Conservation (phyloP, 2,329 filamentous ascomycete genomes). For the Emericellopsis atlantica region DNA sequence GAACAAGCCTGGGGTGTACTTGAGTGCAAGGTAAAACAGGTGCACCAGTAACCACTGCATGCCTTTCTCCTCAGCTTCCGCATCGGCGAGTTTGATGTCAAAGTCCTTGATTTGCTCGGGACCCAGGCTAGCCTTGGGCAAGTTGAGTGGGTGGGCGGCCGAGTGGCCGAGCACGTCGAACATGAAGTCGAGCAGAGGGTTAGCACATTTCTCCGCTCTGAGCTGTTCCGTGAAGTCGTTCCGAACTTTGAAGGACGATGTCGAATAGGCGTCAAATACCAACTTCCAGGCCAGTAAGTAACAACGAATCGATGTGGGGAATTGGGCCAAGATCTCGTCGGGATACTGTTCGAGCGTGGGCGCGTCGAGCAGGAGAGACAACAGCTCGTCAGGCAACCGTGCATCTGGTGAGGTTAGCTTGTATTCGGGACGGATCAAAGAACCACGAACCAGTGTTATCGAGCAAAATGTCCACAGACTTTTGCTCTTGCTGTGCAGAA, state of each 20-base stretch:
- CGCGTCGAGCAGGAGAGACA: constrained; percentile 71
- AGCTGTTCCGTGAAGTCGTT: constrained; percentile 70
- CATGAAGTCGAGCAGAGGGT: constrained; percentile 60
- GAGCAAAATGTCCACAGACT: constrained; percentile 64
- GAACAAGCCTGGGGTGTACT: constrained; percentile 64
- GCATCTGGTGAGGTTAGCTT: constrained; percentile 30
- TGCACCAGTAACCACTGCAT: constrained; percentile 77
- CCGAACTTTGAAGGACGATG: constrained; percentile 70
- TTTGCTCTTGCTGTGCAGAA: constrained; percentile 63
- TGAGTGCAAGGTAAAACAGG: constrained; percentile 72
- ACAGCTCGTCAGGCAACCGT: constrained; percentile 67
- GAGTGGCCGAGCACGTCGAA: constrained; percentile 79
- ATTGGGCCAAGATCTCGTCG: constrained; percentile 52
- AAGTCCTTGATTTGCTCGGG: constrained; percentile 42
- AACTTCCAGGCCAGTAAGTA: constrained; percentile 87
- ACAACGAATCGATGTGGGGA: constrained; percentile 58
- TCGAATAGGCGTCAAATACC: constrained; percentile 73
- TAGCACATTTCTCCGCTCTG: constrained; percentile 58
- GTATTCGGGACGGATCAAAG: not conserved
- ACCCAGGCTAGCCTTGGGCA: constrained; percentile 55
- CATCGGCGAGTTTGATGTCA: constrained; percentile 35
- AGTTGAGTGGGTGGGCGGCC: constrained; percentile 58
- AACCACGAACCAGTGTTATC: constrained; percentile 45
- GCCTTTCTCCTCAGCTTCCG: constrained; percentile 55
- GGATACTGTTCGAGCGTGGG: constrained; percentile 58